These are phyloP conservation scores for Puccinia hordei DNA, from an alignment of 1,284 basidiomycete species.

Conservation along the genomic window DNA sequence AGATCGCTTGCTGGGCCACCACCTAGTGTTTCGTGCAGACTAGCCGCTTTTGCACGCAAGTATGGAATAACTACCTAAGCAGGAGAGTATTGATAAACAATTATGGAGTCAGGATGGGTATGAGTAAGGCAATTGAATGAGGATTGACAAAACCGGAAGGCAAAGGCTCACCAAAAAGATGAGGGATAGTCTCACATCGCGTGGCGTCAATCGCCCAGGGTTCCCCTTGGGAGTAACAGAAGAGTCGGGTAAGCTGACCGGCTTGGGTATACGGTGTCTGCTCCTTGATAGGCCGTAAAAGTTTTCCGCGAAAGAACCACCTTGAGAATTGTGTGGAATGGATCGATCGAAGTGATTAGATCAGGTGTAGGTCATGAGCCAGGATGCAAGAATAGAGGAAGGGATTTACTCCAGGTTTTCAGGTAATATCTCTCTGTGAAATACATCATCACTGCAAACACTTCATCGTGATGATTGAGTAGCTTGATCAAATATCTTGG, in stretches of 20 bases:
- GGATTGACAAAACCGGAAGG: not conserved
- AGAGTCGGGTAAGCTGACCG: constrained; percentile 21
- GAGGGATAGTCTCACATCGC: constrained; percentile 64
- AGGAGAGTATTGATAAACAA: not conserved
- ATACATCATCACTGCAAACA: constrained; percentile 84
- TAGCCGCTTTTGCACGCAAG: constrained; percentile 79
- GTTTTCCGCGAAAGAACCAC: constrained; percentile 85
- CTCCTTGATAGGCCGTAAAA: constrained; percentile 86
- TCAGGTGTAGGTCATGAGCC: not conserved
- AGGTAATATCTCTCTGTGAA: constrained; percentile 90
- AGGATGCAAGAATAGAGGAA: not conserved
- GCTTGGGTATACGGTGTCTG: constrained; percentile 67
- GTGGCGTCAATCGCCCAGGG: constrained; percentile 67
- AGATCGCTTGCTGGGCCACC: constrained; percentile 73
- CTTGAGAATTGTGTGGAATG: constrained; percentile 61
- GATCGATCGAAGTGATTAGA: not conserved
- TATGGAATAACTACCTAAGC: constrained; percentile 82
- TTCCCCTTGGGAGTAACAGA: constrained; percentile 57
- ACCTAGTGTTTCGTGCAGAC: constrained; percentile 85
- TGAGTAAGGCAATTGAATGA: not conserved
- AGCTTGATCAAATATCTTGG: constrained; percentile 88
- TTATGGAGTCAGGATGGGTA: not conserved
- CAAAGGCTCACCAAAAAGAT: constrained; percentile 53
- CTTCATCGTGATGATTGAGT: constrained; percentile 93
- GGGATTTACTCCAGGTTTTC: constrained; percentile 67